These are phyloP conservation scores for Phytophthora macrochlamydospora DNA, from an alignment of 352 stramenopile genomes.

Conservation along the genomic window DNA sequence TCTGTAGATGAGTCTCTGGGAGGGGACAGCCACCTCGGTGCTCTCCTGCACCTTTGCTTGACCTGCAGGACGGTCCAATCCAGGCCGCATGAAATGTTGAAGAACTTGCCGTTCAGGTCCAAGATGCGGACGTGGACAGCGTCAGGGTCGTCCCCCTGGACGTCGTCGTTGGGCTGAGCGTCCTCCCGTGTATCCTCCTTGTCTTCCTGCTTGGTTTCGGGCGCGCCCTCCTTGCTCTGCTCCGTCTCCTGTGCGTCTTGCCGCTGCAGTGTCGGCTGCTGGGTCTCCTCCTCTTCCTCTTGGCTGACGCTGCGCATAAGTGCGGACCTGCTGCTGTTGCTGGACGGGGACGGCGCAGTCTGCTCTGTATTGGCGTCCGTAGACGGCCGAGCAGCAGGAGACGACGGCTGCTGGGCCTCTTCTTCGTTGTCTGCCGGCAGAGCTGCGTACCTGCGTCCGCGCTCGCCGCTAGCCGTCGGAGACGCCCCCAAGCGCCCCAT, in stretches of 20 bases:
- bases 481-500: constrained; percentile 62
- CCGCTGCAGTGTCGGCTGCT: constrained; percentile 25
- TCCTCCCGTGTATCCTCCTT: constrained; percentile 2
- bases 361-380: not conserved
- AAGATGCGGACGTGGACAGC: constrained; percentile 76
- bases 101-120: constrained; percentile 88
- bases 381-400: constrained; percentile 2
- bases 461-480: constrained; percentile 37
- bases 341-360: constrained; percentile 1
- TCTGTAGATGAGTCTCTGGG: constrained; percentile 92
- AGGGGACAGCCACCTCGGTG: constrained; percentile 67
- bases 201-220: constrained; percentile 18
- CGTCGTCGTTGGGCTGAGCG: constrained; percentile 10
- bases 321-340: constrained; percentile 23
- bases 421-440: constrained; percentile 51
- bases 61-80: constrained; percentile 70
- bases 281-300: constrained; percentile 25
- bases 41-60: constrained; percentile 79
- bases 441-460: constrained; percentile 61
- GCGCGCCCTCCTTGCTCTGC: constrained; percentile 13
- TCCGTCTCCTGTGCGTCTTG: constrained; percentile 22
- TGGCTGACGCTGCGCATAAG: constrained; percentile 41
- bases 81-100: constrained; percentile 66
- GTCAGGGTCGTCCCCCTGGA: constrained; percentile 25
- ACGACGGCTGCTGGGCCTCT: constrained; percentile 9